phyloP scores from a whole-genome alignment of 106 monocot genomes.

The Apostasia ramifera region DNA sequence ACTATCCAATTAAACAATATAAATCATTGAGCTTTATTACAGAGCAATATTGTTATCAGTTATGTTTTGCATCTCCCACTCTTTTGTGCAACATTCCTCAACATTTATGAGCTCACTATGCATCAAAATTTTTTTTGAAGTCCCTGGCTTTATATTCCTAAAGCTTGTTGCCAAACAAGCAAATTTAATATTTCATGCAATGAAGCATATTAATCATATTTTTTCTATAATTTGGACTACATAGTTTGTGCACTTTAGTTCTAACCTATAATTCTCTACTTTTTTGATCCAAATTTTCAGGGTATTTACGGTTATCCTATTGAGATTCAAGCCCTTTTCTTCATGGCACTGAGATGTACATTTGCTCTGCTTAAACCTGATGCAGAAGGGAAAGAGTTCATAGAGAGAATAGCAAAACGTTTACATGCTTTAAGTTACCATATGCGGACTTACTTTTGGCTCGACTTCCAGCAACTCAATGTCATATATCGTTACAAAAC shows the following conservation, averaged over 20 bases:
- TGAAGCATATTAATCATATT: neutral
- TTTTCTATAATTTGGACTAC: neutral
- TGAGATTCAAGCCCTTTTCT: conserved; percentile 48
- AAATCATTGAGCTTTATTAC: no score
- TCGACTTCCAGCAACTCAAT: conserved; percentile 32
- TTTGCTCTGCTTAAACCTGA: conserved; percentile 20
- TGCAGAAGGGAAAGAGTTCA: conserved; percentile 23
- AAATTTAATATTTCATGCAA: neutral
- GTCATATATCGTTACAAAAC: conserved; percentile 41
- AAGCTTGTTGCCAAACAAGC: no score
- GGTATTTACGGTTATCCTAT: conserved; percentile 48
- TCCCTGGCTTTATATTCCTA: neutral
- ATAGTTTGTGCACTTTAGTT: neutral
- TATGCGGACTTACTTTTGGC: conserved; percentile 38
- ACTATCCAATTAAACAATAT: no score
- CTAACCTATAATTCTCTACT: no score
- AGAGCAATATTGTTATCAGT: no score
- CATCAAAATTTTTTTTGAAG: no score
- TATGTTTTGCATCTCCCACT: no score
- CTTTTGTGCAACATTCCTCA: no score
- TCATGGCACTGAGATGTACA: conserved; percentile 36
- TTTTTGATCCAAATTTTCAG: conserved; percentile 1
- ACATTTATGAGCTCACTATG: neutral
- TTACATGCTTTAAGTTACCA: conserved; percentile 43
- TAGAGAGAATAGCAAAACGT: conserved; percentile 21